A percentile compares a stretch with the other conserved stretches of the same genome.
Evolutionary conservation across 768 basidiomycete species (phyloP).

Genomic region (Crepidotus variabilis): DNA sequence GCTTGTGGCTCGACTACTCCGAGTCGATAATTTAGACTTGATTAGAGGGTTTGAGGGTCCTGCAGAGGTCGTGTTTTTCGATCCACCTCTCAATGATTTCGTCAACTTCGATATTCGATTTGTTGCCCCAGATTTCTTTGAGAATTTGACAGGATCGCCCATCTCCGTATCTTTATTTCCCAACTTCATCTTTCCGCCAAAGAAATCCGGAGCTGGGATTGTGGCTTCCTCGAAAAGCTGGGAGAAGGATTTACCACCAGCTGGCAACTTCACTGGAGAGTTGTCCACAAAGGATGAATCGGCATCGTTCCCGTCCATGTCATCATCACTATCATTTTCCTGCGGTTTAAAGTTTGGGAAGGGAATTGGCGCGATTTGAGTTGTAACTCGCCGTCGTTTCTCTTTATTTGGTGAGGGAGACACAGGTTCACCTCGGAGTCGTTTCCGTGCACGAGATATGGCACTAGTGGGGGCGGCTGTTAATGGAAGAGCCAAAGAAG

Average conservation of each 20-base stretch:
- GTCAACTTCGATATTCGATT: background rate
- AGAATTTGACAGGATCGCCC: background rate
- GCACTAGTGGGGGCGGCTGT: slow-evolving; percentile 33
- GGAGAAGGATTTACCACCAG: slow-evolving; percentile 59
- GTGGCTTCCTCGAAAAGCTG: slow-evolving; percentile 55
- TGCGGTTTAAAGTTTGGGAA: slow-evolving; percentile 27
- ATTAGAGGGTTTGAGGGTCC: background rate
- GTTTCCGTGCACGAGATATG: slow-evolving; percentile 70
- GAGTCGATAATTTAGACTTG: background rate
- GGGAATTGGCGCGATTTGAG: slow-evolving; percentile 33
- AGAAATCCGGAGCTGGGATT: slow-evolving; percentile 13
- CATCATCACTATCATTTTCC: slow-evolving; percentile 14
- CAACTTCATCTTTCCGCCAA: slow-evolving; percentile 14
- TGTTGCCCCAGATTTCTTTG: background rate
- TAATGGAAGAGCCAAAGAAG: slow-evolving; percentile 4
- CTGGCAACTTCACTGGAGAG: slow-evolving; percentile 64
- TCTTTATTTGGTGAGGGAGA: slow-evolving; percentile 80
- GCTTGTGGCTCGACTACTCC: slow-evolving; percentile 1
- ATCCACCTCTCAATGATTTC: slow-evolving; percentile 4
- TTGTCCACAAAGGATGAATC: slow-evolving; percentile 59
- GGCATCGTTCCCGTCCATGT: slow-evolving; percentile 23
- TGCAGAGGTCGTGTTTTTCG: background rate
- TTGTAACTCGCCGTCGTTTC: slow-evolving; percentile 58
- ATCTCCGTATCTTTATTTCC: background rate
- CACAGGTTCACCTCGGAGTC: slow-evolving; percentile 77